Evolutionary conservation across 352 stramenopile species (phyloP).

Genomic region (Phytopythium cucurbitacearum): DNA sequence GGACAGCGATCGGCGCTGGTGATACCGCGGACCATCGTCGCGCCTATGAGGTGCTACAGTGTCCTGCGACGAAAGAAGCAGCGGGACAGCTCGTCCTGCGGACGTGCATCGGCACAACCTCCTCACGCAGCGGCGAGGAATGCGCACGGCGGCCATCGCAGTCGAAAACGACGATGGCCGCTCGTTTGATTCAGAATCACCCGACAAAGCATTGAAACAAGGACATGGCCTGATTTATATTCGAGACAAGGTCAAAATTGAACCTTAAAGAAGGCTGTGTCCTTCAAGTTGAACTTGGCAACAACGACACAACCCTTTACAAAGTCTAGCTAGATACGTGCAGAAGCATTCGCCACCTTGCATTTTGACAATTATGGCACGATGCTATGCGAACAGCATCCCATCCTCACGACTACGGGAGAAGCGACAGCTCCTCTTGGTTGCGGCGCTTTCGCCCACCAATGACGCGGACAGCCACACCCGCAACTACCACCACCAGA

Average conservation of each 20-base stretch:
- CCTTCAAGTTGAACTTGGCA: background rate
- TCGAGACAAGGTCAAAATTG: background rate
- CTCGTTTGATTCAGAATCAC: no score
- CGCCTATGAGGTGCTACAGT: background rate
- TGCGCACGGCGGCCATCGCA: conserved; percentile 5
- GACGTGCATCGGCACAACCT: conserved; percentile 7
- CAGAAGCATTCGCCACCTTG: no score
- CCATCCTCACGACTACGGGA: conserved; percentile 12
- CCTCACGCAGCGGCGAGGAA: conserved; percentile 17
- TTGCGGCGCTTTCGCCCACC: conserved; percentile 17
- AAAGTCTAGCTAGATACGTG: no score
- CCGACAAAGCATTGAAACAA: background rate
- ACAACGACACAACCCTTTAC: background rate
- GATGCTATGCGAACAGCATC: background rate
- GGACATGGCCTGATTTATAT: background rate
- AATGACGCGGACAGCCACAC: conserved; percentile 41
- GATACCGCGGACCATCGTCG: background rate
- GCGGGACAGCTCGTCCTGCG: no score
- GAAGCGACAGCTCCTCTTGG: conserved; percentile 21
- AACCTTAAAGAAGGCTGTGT: background rate
- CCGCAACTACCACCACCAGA: conserved; percentile 44
- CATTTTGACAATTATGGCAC: no score
- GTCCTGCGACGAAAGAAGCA: no score
- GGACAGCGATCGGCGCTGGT: conserved; percentile 21
- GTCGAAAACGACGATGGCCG: no score